Conservation (phyloP, 345 rosid species). For the Aurinia saxatilis region DNA sequence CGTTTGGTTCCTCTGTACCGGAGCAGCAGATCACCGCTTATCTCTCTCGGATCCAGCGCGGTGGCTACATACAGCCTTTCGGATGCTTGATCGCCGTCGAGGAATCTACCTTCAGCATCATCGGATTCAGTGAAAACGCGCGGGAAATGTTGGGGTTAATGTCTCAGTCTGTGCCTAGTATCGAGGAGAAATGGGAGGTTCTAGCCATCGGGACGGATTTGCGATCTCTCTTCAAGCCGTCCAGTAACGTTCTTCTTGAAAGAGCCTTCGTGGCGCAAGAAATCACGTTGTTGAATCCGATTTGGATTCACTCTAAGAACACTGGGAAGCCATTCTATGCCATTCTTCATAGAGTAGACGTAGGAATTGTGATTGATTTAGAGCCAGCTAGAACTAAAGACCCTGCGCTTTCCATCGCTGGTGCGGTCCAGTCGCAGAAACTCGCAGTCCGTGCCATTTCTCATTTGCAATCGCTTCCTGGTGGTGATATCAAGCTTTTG, state of each 20-base stretch:
- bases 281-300: conserved; percentile 77
- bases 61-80: conserved; percentile 83
- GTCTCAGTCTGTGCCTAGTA: conserved; percentile 76
- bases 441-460: conserved; percentile 91
- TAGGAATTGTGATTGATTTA: conserved; percentile 91
- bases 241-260: conserved; percentile 57
- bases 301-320: conserved; percentile 83
- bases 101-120: conserved; percentile 56
- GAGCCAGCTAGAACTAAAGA: conserved; percentile 95
- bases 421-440: conserved; percentile 97
- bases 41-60: conserved; percentile 82
- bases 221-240: conserved; percentile 53
- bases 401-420: conserved; percentile 92
- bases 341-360: conserved; percentile 86
- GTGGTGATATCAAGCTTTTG: conserved; percentile 79
- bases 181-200: conserved; percentile 66
- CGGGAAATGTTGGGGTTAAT: conserved; percentile 79
- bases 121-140: conserved; percentile 82
- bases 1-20: conserved; percentile 45
- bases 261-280: conserved; percentile 85
- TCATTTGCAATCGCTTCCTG: conserved; percentile 79
- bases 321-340: conserved; percentile 88
- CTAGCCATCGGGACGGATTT: conserved; percentile 66
- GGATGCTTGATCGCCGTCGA: conserved; percentile 91
- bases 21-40: conserved; percentile 85